Evolutionary conservation across 1,284 basidiomycete species (phyloP).

Genomic region (Anthracocystis panici-leucophaei): DNA sequence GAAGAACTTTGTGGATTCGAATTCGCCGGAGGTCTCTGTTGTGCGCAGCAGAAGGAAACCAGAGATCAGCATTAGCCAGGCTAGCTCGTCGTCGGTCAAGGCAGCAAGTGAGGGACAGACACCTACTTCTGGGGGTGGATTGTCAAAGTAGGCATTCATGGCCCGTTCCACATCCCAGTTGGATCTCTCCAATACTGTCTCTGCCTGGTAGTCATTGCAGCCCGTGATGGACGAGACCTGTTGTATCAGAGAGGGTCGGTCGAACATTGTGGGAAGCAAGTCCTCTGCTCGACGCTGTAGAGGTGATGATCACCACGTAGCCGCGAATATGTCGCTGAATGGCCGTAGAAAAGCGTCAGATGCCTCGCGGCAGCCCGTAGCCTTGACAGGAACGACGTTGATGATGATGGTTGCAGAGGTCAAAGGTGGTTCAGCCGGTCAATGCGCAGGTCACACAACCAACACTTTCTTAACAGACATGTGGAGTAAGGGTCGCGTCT

Average conservation of each 20-base stretch:
- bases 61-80: not conserved
- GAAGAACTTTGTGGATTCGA: slow-evolving; percentile 17
- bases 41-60: not conserved
- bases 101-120: not conserved
- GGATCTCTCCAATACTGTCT: slow-evolving; percentile 30
- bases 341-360: not conserved
- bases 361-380: not conserved
- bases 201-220: slow-evolving; percentile 39
- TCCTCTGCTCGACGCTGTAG: not conserved
- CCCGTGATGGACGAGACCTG: slow-evolving; percentile 46
- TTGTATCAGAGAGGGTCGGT: slow-evolving; percentile 25
- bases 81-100: not conserved
- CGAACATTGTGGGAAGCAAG: slow-evolving; percentile 15
- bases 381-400: not conserved
- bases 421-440: not conserved
- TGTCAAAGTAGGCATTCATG: slow-evolving; percentile 46
- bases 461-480: slow-evolving; percentile 7
- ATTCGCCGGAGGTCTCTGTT: slow-evolving; percentile 11
- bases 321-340: not conserved
- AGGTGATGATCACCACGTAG: not conserved
- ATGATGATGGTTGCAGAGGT: not conserved
- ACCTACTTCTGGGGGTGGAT: slow-evolving; percentile 50
- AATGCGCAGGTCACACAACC: not conserved
- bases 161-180: slow-evolving; percentile 41
- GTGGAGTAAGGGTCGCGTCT: slow-evolving; percentile 4